phyloP scores from a whole-genome alignment of 2,329 filamentous ascomycete species.

The Talaromyces sp. region DNA sequence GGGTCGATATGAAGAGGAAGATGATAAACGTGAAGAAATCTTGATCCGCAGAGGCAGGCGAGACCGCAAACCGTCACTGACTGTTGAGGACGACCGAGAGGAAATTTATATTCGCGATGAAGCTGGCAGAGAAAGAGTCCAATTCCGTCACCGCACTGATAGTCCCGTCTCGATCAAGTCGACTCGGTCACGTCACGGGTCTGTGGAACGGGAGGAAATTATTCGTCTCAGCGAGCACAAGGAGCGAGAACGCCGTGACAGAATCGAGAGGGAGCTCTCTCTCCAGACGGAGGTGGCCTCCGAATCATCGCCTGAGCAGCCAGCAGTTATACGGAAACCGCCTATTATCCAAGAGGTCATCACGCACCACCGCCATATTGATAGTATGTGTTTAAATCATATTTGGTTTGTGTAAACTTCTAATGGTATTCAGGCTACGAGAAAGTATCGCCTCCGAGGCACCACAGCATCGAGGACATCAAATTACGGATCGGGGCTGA shows the following conservation, averaged over 20 bases:
- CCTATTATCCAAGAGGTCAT: constrained; percentile 84
- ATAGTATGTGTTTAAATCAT: constrained; percentile 55
- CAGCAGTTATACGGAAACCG: constrained; percentile 63
- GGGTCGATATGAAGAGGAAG: constrained; percentile 1
- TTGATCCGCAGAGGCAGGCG: constrained; percentile 1
- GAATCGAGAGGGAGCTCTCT: constrained; percentile 33
- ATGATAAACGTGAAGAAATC: constrained; percentile 4
- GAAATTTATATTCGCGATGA: constrained; percentile 3
- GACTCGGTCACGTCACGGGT: background rate
- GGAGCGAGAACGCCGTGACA: constrained; percentile 14
- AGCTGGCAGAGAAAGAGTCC: background rate
- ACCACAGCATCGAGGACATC: background rate
- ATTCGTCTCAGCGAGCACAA: constrained; percentile 26
- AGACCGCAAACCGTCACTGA: background rate
- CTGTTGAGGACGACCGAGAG: constrained; percentile 1
- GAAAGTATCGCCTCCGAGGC: constrained; percentile 18
- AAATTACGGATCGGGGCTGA: constrained; percentile 31
- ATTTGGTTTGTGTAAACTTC: background rate
- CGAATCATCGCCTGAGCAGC: constrained; percentile 51
- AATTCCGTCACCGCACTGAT: constrained; percentile 3
- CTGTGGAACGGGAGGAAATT: constrained; percentile 12
- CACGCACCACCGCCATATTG: constrained; percentile 79
- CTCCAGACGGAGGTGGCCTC: constrained; percentile 33
- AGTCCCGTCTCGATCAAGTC: constrained; percentile 1
- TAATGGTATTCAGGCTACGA: constrained; percentile 19